Percentiles rank a stretch among this genome's conserved stretches.
phyloP scores from a whole-genome alignment of 164 flowering plant genomes.

The Chloranthus sessilifolius region DNA sequence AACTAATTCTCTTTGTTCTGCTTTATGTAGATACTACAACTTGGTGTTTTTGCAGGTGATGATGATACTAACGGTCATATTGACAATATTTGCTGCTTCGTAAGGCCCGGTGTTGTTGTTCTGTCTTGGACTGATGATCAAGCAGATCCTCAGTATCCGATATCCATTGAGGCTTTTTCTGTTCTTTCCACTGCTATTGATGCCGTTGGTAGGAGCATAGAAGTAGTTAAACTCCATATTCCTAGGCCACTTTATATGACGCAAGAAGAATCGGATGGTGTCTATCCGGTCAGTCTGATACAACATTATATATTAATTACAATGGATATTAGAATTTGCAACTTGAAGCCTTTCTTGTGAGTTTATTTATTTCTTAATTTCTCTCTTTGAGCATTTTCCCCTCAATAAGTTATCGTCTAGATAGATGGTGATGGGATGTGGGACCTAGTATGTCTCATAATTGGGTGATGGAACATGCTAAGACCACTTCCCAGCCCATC shows the following conservation, averaged over 20 bases:
- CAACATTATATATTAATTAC: neutral
- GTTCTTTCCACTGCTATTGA: constrained; percentile 64
- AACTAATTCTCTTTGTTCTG: no score
- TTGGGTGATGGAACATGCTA: no score
- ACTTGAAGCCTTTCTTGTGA: no score
- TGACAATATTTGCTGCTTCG: constrained; percentile 98
- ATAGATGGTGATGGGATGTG: no score
- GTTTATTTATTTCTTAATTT: no score
- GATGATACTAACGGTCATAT: constrained; percentile 98
- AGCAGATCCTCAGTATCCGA: constrained; percentile 75
- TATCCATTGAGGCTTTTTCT: constrained; percentile 67
- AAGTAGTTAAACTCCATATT: constrained; percentile 77
- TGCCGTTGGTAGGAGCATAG: constrained; percentile 71
- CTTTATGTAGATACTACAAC: no score
- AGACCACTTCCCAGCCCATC: no score
- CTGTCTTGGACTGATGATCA: constrained; percentile 94
- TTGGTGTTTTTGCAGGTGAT: constrained; percentile 64
- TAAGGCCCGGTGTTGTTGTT: constrained; percentile 82
- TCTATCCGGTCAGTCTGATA: constrained; percentile 35
- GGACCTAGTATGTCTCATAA: no score
- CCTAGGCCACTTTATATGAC: constrained; percentile 93
- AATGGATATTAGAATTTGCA: no score
- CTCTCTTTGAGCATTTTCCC: no score
- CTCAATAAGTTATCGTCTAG: no score
- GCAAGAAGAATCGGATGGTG: constrained; percentile 74